Evolutionary conservation across 306 rosid species (phyloP), one percentile per base, ranked within the genome.

Genomic region (Malus asiatica): DNA sequence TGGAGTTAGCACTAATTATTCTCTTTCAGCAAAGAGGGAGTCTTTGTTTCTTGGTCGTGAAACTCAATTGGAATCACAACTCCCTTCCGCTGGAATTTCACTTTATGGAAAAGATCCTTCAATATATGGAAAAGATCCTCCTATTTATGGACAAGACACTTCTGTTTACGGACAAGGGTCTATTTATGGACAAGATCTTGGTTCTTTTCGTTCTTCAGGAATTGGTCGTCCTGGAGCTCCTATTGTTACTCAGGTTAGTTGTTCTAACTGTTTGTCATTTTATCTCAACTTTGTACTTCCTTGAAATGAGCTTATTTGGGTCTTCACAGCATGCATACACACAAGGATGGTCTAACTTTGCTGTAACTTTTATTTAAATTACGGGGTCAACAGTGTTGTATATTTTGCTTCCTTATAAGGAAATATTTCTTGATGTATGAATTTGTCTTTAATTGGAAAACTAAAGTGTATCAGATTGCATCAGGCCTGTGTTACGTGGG

Each of bases 231-330:
- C 82, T 35, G 85, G 81, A 82, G 89, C 89, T 78, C 91, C 99
- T 72, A 87, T 96, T 78, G 93, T 96, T 73, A 90, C 99, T 77
- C 96, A 89, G 87, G 99, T 96, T 73, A 70, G 88, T 73, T 64
- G 23, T 68, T 77, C 69, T 73, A 29, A 76, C 64, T 40, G 18
- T 70, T 61, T 38, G 59, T 32, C 8, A 52, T 48, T 80, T 66
- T 38, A 14, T 59, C 82, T 68, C 53, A 14, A 77, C 64, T 82
- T 58, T 27, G 57, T 69, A 44, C 22, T 45, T 75, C 32, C 30
- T 30, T 73, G 58, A 52, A 60, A 66, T 38, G 63, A 25, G 35
- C 25, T 23, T 35, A 55, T 53, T 33, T 52, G 3, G 68, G 68
- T 16, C n/a, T 30, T 63, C 42, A 63, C 40, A 13, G 44, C 68